Evolutionary conservation across 768 basidiomycete genomes (phyloP), one percentile per base, ranked within the genome.

Genomic region (Calocybe indica): DNA sequence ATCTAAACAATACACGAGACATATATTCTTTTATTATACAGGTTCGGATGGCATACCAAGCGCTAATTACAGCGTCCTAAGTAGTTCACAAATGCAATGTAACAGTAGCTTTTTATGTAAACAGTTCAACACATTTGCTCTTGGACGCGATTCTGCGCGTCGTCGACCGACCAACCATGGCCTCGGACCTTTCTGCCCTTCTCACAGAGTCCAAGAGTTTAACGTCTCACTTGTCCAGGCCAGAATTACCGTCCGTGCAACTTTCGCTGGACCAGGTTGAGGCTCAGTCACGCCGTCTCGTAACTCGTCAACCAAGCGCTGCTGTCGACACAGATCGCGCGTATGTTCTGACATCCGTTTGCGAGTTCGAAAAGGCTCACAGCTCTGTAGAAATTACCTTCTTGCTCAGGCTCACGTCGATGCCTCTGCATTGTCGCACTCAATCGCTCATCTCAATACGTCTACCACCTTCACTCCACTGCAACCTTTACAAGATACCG

Each of bases 241-340:
- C 84, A 4, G 92, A 96, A 56, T 71, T 98, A 1, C 95, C 95
- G 8, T 79, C 87, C 2, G 84, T 99, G 37, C 81, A 88, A 47
- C 83, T 95, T 47, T 90, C 92, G 1, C 77, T 98, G 31, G 93
- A 95, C 64, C 92, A 97, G 69, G 88, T 99, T 52, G 95, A 98
- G 64, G 83, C 87, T 0, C 92, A 95, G 68, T 93, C 91, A 2
- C 78, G 92, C 13, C 76, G 86, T 37, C 82, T 97, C 22, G 83
- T 88, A 5, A 80, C 87, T 15, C 78, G 83, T 37, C 85, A 87
- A 58, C 78, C 80, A 5, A 77, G 74, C 29, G 64, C 78, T 13
- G 72, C 85, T 1, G 74, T 73, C 36, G 88, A 89, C 64, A 68
- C 78, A 6, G 83, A 84, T 60, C 79, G 83, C 73, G 88, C 84